Evolutionary conservation across 768 basidiomycete genomes (phyloP).

Genomic region (Lentinula aciculospora): DNA sequence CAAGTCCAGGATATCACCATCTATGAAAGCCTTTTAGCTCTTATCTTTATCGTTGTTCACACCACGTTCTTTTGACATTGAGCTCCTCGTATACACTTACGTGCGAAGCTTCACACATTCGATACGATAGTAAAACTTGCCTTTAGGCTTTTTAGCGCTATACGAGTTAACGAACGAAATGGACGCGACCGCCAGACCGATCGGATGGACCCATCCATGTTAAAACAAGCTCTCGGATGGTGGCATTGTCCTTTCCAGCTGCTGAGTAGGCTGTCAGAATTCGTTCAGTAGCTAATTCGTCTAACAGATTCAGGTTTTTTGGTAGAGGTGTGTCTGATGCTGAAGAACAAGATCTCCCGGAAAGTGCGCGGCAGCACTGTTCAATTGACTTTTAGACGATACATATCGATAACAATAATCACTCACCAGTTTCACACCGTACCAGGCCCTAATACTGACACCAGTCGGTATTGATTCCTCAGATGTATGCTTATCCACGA

Average conservation of each 20-base stretch:
- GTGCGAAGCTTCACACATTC: too few relatives aligned
- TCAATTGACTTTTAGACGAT: slow-evolving; percentile 6
- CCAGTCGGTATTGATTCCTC: slow-evolving; percentile 56
- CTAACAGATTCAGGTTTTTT: slow-evolving; percentile 50
- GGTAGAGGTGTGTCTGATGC: slow-evolving; percentile 56
- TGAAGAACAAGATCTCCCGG: slow-evolving; percentile 35
- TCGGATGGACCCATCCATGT: slow-evolving; percentile 30
- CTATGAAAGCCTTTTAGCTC: too few relatives aligned
- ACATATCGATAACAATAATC: not conserved
- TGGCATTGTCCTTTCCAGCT: slow-evolving; percentile 29
- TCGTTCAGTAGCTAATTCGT: slow-evolving; percentile 69
- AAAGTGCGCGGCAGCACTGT: slow-evolving; percentile 58
- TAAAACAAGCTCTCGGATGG: slow-evolving; percentile 37
- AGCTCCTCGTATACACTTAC: too few relatives aligned
- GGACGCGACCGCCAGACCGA: not conserved
- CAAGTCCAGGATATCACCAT: too few relatives aligned
- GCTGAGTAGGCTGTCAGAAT: slow-evolving; percentile 59
- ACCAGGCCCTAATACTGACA: slow-evolving; percentile 71
- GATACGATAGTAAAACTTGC: too few relatives aligned
- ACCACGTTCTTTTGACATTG: too few relatives aligned
- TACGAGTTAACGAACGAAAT: slow-evolving; percentile 1
- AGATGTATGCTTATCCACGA: slow-evolving; percentile 53
- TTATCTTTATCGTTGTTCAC: not conserved
- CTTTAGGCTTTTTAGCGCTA: too few relatives aligned
- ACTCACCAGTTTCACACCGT: slow-evolving; percentile 75